Base-by-base conservation (phyloP, 208 protist genomes). In the Vickermania spadyakhi region DNA sequence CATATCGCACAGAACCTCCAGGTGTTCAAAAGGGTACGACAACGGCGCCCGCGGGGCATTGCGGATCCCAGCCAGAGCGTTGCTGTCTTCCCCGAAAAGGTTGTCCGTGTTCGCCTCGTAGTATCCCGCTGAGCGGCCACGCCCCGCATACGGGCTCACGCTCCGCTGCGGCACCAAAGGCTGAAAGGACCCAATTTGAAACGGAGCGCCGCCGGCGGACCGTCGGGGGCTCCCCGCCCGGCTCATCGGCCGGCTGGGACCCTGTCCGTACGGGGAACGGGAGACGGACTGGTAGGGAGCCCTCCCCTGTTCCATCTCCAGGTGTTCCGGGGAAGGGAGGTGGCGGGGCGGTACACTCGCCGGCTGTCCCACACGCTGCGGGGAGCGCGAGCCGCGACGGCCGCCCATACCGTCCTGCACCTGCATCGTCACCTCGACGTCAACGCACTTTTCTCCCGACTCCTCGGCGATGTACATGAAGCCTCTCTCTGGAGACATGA, bases 1-100 rank as follows among this genome's bases (percentile, higher is more conserved):
- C 84, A 94, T 94, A 70, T 94, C 88, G 52, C 77, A 83, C 28
- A 94, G 57, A 0, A 60, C 52, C 57, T 92, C 80, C 18, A 93
- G 63, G 62, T 89, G 83, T 42, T 91, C 84, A 50, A 89, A 93
- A 0, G 88, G 88, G 59, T 87, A 94, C n/a, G 75, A 55, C 14
- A 94, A 72, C 4, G 84, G 50, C 13, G 88, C 86, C 5, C 77
- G 65, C 0, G 51, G 45, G 31, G 31, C 62, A 2, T 30, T 54
- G 2, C 51, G 7, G 3, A 21, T 31, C 7, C 49, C 28, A 7
- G 52, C 52, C 2, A 26, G 7, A 25, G 11, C 41, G 13, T 11
- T 49, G 7, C 7, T 18, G 5, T 55, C 51, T 7, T 55, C 51
- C 7, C 5, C 13, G 51, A 28, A 27, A 7, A 18, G 5, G 7